Evolutionary conservation across 108 stramenopile genomes (phyloP), one percentile per base, ranked within the genome.

Genomic region (Stephanodiscus minutulus): DNA sequence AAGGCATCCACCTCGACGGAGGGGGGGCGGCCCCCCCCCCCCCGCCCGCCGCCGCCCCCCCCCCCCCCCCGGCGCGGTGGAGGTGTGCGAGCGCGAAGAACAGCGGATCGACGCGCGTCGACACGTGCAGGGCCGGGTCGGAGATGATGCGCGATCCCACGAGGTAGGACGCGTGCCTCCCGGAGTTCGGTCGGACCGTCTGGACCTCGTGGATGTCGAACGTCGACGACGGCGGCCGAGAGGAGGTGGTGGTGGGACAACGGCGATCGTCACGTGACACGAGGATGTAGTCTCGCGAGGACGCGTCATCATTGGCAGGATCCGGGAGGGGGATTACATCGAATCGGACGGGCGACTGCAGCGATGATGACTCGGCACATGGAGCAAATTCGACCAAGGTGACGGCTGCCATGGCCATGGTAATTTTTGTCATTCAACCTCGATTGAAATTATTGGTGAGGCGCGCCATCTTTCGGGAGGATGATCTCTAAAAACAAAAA

Each of bases 31-130:
- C 11, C 10, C 35, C 22, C 7, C n/a, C 31, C 5, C 43, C 53
- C 5, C 18, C 35, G 24, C 11, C 59, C 25, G 68, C 27, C 47
- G 31, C 27, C 0, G 28, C 22, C 10, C 41, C 62, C 0, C 35
- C 35, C 6, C 48, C 70, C n/a, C 44, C 37, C 43, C 46, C 29
- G 21, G 22, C 22, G 28, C 80, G 56, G 35, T 68, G 53, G 28
- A 83, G 70, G 39, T 61, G 63, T 9, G 54, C 28, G 27, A 91
- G 43, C 1, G 76, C 74, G 70, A 87, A 86, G 63, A 80, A 91
- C 15, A 91, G 62, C 7, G 90, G 90, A 76, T 91, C 90, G 17
- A 91, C 73, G 12, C 75, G 62, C 15, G 83, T 87, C 18, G 76
- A 53, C 20, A 91, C 65, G 55, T 85, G 74, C 59, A 91, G 15